Percentiles rank a stretch among this genome's conserved stretches.
Conservation (phyloP, 768 basidiomycete species). For the Boletus rex-veris region DNA sequence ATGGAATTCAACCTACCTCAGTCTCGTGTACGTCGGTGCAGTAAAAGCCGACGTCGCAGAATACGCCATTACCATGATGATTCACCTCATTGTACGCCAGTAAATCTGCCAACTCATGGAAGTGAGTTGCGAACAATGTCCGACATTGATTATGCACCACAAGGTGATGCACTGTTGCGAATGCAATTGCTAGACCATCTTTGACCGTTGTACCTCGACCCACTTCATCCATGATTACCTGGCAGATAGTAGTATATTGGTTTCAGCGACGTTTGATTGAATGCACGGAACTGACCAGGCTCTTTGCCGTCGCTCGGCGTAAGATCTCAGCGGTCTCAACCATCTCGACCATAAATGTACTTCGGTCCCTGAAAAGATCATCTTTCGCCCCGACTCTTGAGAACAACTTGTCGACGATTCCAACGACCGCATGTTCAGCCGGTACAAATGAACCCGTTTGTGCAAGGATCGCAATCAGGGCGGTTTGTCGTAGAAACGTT, state of each 20-base stretch:
- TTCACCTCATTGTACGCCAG: constrained; percentile 53
- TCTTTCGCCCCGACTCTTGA: constrained; percentile 95
- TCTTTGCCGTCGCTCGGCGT: constrained; percentile 72
- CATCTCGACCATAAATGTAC: constrained; percentile 99
- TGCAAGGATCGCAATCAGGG: constrained; percentile 84
- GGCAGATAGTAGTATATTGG: not conserved
- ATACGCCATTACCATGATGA: constrained; percentile 43
- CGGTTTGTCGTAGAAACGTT: constrained; percentile 87
- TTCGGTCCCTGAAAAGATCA: constrained; percentile 88
- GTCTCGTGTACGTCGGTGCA: constrained; percentile 85
- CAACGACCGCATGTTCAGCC: constrained; percentile 73
- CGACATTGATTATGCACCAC: constrained; percentile 67
- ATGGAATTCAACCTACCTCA: constrained; percentile 45
- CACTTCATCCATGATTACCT: constrained; percentile 99
- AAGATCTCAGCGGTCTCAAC: constrained; percentile 92
- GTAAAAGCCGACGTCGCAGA: constrained; percentile 72
- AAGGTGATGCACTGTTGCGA: constrained; percentile 84
- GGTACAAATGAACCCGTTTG: constrained; percentile 95
- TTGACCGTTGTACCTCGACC: constrained; percentile 91
- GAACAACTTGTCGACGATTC: constrained; percentile 88
- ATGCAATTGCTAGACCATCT: constrained; percentile 92
- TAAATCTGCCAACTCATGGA: constrained; percentile 89
- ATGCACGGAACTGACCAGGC: constrained; percentile 55
- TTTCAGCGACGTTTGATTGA: not conserved
- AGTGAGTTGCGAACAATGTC: constrained; percentile 97